Evolutionary conservation across 345 rosid genomes (phyloP).

Genomic region (Citrus trifoliata): DNA sequence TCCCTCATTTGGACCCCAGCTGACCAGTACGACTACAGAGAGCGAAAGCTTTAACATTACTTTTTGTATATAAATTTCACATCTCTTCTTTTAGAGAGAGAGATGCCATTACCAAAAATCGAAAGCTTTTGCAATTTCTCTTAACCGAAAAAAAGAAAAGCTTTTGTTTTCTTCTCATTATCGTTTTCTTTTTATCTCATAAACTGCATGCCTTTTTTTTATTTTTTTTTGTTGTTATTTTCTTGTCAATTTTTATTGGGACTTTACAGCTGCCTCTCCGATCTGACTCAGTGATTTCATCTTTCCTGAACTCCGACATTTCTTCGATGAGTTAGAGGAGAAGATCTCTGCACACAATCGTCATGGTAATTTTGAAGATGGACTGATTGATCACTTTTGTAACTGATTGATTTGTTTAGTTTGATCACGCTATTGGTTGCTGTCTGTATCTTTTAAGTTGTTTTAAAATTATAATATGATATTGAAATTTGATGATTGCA

Average conservation of each 20-base stretch:
- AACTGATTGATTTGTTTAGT: background rate
- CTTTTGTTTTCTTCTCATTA: background rate
- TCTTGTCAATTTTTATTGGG: background rate
- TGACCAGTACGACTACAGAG: conserved; percentile 20
- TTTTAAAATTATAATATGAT: background rate
- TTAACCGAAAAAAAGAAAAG: background rate
- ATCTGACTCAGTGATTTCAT: conserved; percentile 23
- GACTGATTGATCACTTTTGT: background rate
- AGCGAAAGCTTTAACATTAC: conserved; percentile 7
- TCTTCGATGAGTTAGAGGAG: conserved; percentile 29
- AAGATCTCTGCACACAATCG: conserved; percentile 16
- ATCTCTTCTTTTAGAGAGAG: conserved; percentile 13
- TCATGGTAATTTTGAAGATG: conserved; percentile 35
- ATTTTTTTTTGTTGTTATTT: background rate
- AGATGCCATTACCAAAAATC: background rate
- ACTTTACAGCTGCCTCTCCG: conserved; percentile 17
- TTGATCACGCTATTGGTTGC: background rate
- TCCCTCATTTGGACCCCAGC: conserved; percentile 37
- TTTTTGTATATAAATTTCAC: conserved; percentile 7
- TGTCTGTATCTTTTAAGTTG: background rate
- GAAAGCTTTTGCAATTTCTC: background rate
- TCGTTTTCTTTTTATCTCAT: background rate
- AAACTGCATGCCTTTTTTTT: background rate
- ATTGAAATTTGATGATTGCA: background rate
- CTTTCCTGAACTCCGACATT: background rate